A percentile compares a stretch with the other conserved stretches of the same genome.
Conservation (phyloP, 2,329 filamentous ascomycete species). For the Microsporum audouinii region DNA sequence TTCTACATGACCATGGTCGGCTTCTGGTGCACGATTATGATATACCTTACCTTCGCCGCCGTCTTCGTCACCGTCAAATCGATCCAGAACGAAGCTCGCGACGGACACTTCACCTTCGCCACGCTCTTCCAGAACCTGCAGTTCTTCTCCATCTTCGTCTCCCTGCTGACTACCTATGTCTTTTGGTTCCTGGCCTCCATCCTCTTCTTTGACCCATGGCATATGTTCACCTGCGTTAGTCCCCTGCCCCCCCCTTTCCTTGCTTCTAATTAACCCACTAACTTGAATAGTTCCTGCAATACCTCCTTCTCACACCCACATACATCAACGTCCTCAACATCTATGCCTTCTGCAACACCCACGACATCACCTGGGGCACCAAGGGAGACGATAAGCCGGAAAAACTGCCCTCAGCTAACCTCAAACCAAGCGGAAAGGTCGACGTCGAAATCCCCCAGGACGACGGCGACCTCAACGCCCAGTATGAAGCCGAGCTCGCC, state of each 20-base stretch:
- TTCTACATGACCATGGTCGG: slow-evolving; percentile 97
- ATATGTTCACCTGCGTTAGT: slow-evolving; percentile 75
- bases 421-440: slow-evolving; percentile 90
- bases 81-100: slow-evolving; percentile 57
- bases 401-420: slow-evolving; percentile 74
- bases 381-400: slow-evolving; percentile 96
- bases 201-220: slow-evolving; percentile 96
- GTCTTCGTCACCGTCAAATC: slow-evolving; percentile 86
- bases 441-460: slow-evolving; percentile 78
- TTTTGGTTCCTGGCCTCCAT: slow-evolving; percentile 87
- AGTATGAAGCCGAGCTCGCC: slow-evolving; percentile 76
- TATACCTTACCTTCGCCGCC: slow-evolving; percentile 88
- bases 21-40: slow-evolving; percentile 95
- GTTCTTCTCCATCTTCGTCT: slow-evolving; percentile 90
- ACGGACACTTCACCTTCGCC: slow-evolving; percentile 54
- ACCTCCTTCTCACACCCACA: slow-evolving; percentile 84
- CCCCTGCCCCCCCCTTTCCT: background rate
- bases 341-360: slow-evolving; percentile 96
- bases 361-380: slow-evolving; percentile 95
- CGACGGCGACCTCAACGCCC: slow-evolving; percentile 85
- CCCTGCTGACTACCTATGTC: slow-evolving; percentile 79
- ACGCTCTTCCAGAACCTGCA: slow-evolving; percentile 75
- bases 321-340: slow-evolving; percentile 99
- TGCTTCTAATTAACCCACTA: background rate
- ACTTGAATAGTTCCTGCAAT: slow-evolving; percentile 64